Percentiles rank a stretch among this genome's conserved stretches.
These are phyloP conservation scores for Thalassia testudinum DNA, from an alignment of 116 monocot genomes.

Conservation along the genomic window DNA sequence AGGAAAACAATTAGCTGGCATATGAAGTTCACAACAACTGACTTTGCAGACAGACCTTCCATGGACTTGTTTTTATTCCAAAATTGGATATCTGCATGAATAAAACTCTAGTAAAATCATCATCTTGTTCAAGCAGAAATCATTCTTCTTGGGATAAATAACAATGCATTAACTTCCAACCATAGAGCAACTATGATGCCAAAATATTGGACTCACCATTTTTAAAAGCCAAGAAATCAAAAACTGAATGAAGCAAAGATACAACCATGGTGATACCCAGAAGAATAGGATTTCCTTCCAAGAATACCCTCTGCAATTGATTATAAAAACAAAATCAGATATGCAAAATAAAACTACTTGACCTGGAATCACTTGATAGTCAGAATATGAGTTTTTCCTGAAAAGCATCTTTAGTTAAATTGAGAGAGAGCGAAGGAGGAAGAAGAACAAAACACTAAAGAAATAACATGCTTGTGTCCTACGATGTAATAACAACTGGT, in stretches of 20 bases:
- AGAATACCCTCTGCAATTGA: slow-evolving; percentile 72
- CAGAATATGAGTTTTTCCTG: no score
- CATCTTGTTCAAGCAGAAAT: background rate
- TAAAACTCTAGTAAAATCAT: background rate
- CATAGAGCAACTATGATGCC: slow-evolving; percentile 1
- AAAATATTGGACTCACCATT: no score
- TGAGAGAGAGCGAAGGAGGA: no score
- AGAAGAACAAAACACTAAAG: no score
- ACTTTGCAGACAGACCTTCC: slow-evolving; percentile 97
- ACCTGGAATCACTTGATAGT: no score
- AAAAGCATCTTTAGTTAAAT: no score
- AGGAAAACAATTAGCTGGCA: slow-evolving; percentile 90
- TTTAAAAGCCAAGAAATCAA: slow-evolving; percentile 92
- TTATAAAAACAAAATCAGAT: slow-evolving; percentile 1
- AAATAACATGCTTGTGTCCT: no score
- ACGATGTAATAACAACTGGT: no score
- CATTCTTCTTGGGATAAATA: background rate
- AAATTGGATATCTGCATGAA: slow-evolving; percentile 83
- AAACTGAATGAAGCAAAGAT: slow-evolving; percentile 77
- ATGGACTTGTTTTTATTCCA: slow-evolving; percentile 99
- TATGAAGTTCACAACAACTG: slow-evolving; percentile 87
- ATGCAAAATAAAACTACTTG: no score
- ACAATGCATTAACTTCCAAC: background rate
- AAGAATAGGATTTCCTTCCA: slow-evolving; percentile 92
- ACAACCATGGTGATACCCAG: slow-evolving; percentile 73